phyloP scores from a whole-genome alignment of 768 basidiomycete genomes.

The Mrakia hoshinonis region DNA sequence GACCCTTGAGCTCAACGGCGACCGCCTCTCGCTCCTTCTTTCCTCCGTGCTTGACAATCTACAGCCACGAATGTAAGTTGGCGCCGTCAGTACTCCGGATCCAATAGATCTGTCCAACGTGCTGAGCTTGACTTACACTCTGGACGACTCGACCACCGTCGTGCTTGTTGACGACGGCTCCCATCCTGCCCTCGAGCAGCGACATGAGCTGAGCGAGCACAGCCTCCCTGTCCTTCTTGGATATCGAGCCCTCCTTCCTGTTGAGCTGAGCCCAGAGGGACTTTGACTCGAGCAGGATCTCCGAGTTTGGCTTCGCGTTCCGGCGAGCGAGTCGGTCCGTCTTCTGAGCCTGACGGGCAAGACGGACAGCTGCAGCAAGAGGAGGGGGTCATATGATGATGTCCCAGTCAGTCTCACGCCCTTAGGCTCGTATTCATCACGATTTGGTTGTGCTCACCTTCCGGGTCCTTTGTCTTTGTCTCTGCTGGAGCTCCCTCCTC shows the following conservation, averaged over 20 bases:
- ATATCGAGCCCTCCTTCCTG: conserved; percentile 53
- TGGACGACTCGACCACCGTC: conserved; percentile 60
- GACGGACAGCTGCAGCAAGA: conserved; percentile 50
- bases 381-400: neutral
- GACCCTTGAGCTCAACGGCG: conserved; percentile 71
- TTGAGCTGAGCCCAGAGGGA: conserved; percentile 66
- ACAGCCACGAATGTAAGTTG: neutral
- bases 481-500: conserved; percentile 22
- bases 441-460: conserved; percentile 46
- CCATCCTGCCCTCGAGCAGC: conserved; percentile 68
- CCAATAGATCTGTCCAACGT: neutral
- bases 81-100: conserved; percentile 4
- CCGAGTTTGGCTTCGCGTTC: conserved; percentile 68
- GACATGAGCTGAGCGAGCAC: conserved; percentile 66
- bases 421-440: too few species aligned
- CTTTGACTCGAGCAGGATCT: conserved; percentile 62
- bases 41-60: conserved; percentile 69
- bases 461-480: conserved; percentile 48
- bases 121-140: conserved; percentile 47
- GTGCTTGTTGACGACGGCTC: conserved; percentile 81
- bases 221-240: conserved; percentile 61
- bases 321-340: conserved; percentile 58
- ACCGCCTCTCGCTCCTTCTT: conserved; percentile 68
- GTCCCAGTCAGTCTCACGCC: too few species aligned
- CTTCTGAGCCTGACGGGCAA: conserved; percentile 66